Base-by-base conservation (phyloP, 176 grass and related monocot species). In the Hordeum marinum region DNA sequence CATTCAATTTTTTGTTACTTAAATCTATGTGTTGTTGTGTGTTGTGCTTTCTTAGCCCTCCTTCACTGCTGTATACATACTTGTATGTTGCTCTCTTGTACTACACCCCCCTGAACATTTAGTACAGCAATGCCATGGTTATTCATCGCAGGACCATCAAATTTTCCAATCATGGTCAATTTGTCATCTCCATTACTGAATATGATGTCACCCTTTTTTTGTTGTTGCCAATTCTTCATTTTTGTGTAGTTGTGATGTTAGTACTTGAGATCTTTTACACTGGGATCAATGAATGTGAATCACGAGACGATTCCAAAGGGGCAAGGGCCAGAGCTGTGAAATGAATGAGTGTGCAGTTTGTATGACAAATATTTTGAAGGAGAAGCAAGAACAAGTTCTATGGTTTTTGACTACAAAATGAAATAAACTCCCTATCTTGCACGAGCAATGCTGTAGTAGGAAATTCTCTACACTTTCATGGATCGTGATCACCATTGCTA, bases 41-140 rank as follows among this genome's bases (percentile, higher is more conserved):
- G 65, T 0, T 63, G 43, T 90, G 84, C 84, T 84, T 87, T 32
- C 80, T 87, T 79, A 84, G 80, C 85, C 75, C 78, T 75, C 31
- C 17, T 60, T 36, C 78, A 80, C 60, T 82, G 21, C 21, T 81
- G 62, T 80, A 85, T 89, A 85, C 45, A 75, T 75, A 73, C 36
- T 66, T 75, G 35, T 58, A 60, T 80, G 68, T 52, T 85, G 36
- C 34, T 81, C 62, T 17, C 50, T 24, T 76, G 36, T 46, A 54
- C 39, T 63, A 9, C 37, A 27, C 11, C 48, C 39, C 26, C 36
- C 26, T 62, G 36, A 80, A 69, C 46, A 76, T 75, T 69, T 71
- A 35, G 72, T 68, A 57, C 21, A 88, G 37, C 48, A 61, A 77
- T 76, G 68, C 20, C 17, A 42, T 64, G 20, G 54, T 76, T 59